Base-by-base conservation (phyloP, 2,329 filamentous ascomycete genomes). In the Cordyceps cicadae region DNA sequence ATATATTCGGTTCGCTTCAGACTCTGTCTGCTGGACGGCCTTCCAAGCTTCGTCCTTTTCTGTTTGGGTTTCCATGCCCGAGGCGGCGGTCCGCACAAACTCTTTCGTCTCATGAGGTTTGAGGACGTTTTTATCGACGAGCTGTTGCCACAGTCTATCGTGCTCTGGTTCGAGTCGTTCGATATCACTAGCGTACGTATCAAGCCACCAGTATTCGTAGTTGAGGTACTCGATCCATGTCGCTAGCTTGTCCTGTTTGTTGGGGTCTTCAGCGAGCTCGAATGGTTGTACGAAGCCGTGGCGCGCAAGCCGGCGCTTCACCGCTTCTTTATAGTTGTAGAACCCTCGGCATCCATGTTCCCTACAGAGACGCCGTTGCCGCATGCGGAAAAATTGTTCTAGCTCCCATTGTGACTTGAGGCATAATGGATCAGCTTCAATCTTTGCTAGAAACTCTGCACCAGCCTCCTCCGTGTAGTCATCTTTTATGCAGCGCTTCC, bases 171-270 rank as follows among this genome's bases (percentile, higher is more conserved):
- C 62, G 12, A 62, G 61, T 5, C 63, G 60, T 55, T 70, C 62
- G 15, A 68, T 54, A 8, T 48, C 21, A 15, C 48, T 59, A 2
- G 53, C 62, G n/a, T 49, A 39, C 29, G 24, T 43, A 24, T 68
- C 65, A 41, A 66, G 60, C 60, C 63, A 67, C 65, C 65, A 67
- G 52, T 67, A 66, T 60, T 70, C 65, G 59, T 62, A 75, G 54
- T 63, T 65, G 32, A 75, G 67, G 63, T 72, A 76, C 61, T 76
- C 74, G 54, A 74, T 72, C 73, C 72, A 75, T 21, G 68, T 74
- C 34, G 69, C 68, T 29, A 74, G 62, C 60, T 68, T 65, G 50
- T 72, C 69, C 56, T 75, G 69, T 6, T 66, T 62, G 49, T 50
- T 60, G 1, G 66, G 66, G 61, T 72, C 68, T 54, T 70, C 48